Conservation (phyloP, 129 eudicot genomes). For the Flaveria brownii region DNA sequence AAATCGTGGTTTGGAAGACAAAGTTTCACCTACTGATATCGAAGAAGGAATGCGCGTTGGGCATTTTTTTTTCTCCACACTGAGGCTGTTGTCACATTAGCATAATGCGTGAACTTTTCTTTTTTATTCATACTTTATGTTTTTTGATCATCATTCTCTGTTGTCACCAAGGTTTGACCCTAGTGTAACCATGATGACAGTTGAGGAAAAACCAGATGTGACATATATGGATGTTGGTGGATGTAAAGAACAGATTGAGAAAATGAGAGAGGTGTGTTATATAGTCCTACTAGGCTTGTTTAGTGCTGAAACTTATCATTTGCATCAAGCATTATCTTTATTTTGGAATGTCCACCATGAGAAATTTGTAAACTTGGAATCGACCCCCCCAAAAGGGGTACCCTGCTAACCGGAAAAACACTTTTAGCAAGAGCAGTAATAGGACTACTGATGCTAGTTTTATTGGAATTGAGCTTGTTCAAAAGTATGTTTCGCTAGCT, state of each 20-base stretch:
- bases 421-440: constrained; percentile 93
- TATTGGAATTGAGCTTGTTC: constrained; percentile 91
- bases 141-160: constrained; percentile 36
- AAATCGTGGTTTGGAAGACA: constrained; percentile 96
- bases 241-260: constrained; percentile 95
- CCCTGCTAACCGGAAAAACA: constrained; percentile 90
- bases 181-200: constrained; percentile 99
- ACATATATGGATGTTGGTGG: constrained; percentile 97
- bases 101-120: no score
- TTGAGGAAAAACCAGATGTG: constrained; percentile 96
- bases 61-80: constrained; percentile 55
- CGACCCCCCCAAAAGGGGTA: constrained; percentile 98
- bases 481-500: constrained; percentile 93
- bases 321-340: not conserved
- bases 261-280: constrained; percentile 77
- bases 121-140: no score
- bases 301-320: constrained; percentile 47
- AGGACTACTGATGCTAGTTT: constrained; percentile 82
- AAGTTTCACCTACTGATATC: constrained; percentile 95
- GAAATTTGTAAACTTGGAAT: constrained; percentile 94
- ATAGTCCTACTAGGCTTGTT: no score
- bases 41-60: constrained; percentile 99
- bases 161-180: constrained; percentile 98
- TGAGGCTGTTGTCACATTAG: constrained; percentile 44
- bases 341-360: constrained; percentile 64